phyloP scores from a whole-genome alignment of 768 basidiomycete species.

The Botryobasidium botryosum region DNA sequence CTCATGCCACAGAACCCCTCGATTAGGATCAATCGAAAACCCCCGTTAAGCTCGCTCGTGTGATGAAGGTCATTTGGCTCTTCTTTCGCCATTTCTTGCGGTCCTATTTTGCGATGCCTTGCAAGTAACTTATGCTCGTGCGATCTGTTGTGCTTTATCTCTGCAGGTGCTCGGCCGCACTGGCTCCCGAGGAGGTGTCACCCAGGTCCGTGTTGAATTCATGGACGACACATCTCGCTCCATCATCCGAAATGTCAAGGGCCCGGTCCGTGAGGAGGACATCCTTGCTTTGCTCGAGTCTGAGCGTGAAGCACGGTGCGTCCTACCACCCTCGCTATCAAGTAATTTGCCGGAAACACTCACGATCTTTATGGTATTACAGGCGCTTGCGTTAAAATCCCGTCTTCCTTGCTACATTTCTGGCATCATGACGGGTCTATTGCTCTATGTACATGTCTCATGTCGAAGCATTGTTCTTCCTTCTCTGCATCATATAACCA shows the following conservation, averaged over 20 bases:
- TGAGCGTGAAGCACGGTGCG: slow-evolving; percentile 98
- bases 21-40: slow-evolving; percentile 39
- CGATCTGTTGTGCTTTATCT: too few species aligned
- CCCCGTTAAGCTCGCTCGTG: slow-evolving; percentile 94
- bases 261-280: slow-evolving; percentile 89
- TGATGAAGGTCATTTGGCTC: slow-evolving; percentile 57
- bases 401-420: too few species aligned
- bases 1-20: neutral
- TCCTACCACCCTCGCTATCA: slow-evolving; percentile 14
- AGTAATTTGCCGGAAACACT: neutral
- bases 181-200: slow-evolving; percentile 97
- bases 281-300: slow-evolving; percentile 93
- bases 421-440: too few species aligned
- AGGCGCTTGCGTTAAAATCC: slow-evolving; percentile 21
- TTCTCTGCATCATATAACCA: too few species aligned
- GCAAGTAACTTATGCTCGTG: too few species aligned
- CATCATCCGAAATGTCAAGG: slow-evolving; percentile 98
- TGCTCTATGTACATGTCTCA: too few species aligned
- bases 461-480: too few species aligned
- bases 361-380: neutral
- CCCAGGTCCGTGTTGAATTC: slow-evolving; percentile 98
- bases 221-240: slow-evolving; percentile 92
- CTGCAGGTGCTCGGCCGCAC: slow-evolving; percentile 89
- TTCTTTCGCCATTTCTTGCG: slow-evolving; percentile 3
- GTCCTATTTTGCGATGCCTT: slow-evolving; percentile 1